These are phyloP conservation scores for Telfairia occidentalis DNA, from an alignment of 331 rosid species.

Conservation along the genomic window DNA sequence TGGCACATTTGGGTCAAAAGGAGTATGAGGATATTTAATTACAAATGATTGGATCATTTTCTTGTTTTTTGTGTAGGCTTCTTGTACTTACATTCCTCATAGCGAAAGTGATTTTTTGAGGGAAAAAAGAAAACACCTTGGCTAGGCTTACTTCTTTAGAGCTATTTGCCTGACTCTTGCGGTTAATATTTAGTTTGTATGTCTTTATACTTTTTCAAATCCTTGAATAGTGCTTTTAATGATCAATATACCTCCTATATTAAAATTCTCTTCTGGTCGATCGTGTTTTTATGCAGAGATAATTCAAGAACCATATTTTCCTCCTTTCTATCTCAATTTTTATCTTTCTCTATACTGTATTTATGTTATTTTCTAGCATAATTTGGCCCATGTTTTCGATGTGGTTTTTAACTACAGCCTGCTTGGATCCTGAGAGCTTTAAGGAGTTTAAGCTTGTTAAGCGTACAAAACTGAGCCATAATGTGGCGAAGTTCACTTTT, in stretches of 20 bases:
- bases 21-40: too few species aligned
- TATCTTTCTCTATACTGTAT: neutral
- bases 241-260: neutral
- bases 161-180: neutral
- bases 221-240: neutral
- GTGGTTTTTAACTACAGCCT: constrained; percentile 28
- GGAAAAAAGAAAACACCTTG: neutral
- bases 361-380: neutral
- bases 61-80: too few species aligned
- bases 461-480: constrained; percentile 73
- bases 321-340: neutral
- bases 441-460: constrained; percentile 68
- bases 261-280: neutral
- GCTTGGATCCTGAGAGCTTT: constrained; percentile 67
- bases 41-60: too few species aligned
- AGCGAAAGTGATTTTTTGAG: too few species aligned
- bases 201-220: neutral
- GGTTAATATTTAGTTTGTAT: neutral
- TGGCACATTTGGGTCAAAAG: too few species aligned
- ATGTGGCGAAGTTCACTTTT: constrained; percentile 87
- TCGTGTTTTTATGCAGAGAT: neutral
- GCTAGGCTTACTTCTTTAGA: neutral
- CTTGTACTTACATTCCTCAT: too few species aligned
- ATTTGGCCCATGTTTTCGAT: constrained; percentile 1
- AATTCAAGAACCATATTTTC: neutral